A percentile compares a stretch with the other conserved stretches of the same genome.
phyloP scores from a whole-genome alignment of 371 early-diverging fungal species.

The Saksenaea oblongispora region DNA sequence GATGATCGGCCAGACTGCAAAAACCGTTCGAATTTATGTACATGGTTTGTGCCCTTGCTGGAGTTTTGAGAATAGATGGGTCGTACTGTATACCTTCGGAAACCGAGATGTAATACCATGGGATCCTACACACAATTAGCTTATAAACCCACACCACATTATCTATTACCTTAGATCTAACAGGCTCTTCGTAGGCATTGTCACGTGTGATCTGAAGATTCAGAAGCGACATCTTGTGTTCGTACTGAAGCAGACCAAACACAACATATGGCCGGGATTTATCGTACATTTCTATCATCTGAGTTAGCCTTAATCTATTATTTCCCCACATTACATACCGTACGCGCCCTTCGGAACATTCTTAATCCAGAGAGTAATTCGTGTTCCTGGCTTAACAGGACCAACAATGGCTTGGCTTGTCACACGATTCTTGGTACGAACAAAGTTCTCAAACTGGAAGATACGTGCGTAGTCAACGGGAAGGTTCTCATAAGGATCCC shows the following conservation, averaged over 20 bases:
- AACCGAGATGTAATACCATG: conserved; percentile 84
- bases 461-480: conserved; percentile 94
- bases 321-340: conserved; percentile 36
- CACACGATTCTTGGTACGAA: conserved; percentile 74
- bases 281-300: conserved; percentile 47
- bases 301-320: background rate
- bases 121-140: conserved; percentile 69
- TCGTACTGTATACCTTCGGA: conserved; percentile 79
- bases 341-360: conserved; percentile 67
- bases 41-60: conserved; percentile 82
- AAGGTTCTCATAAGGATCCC: conserved; percentile 98
- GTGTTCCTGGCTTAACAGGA: conserved; percentile 60
- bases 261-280: conserved; percentile 66
- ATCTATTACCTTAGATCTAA: conserved; percentile 64
- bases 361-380: conserved; percentile 67
- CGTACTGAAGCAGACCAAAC: conserved; percentile 89
- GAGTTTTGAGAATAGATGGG: conserved; percentile 91
- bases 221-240: conserved; percentile 90
- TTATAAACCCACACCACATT: background rate
- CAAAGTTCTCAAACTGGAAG: conserved; percentile 91
- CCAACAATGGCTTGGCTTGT: conserved; percentile 60
- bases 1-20: conserved; percentile 69
- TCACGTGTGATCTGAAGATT: conserved; percentile 77
- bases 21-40: conserved; percentile 95
- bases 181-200: conserved; percentile 70